phyloP scores from a whole-genome alignment of 129 eudicot genomes.

The Arctium lappa region DNA sequence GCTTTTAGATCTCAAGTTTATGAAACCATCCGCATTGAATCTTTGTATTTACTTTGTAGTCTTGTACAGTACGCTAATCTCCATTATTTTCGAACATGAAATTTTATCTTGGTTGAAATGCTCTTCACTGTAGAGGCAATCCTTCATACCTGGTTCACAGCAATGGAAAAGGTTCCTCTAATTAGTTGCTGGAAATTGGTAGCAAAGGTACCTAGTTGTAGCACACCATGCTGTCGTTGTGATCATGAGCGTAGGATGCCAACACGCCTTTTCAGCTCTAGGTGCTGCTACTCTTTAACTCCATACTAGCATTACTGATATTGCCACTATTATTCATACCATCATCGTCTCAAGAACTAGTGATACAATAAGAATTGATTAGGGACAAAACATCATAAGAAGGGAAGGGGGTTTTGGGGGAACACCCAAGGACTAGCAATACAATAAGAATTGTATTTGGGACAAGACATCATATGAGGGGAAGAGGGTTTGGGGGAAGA shows the following conservation, averaged over 20 bases:
- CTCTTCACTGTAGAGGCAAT: background rate
- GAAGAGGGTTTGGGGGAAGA: background rate
- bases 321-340: background rate
- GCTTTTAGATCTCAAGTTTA: background rate
- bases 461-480: background rate
- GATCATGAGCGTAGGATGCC: background rate
- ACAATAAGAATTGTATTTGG: background rate
- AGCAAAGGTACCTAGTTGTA: background rate
- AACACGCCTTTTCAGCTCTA: background rate
- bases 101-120: background rate
- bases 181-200: background rate
- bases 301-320: background rate
- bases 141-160: background rate
- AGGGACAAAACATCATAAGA: background rate
- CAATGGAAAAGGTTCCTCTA: background rate
- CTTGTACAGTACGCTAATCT: background rate
- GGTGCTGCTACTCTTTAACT: background rate
- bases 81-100: background rate
- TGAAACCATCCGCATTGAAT: background rate
- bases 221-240: background rate
- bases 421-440: background rate
- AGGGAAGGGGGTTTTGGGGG: background rate
- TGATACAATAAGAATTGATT: background rate
- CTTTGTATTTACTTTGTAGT: background rate
- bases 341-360: background rate